Percentiles rank a stretch among this genome's conserved stretches.
These are phyloP conservation scores for Herpetospermum pedunculosum DNA, from an alignment of 306 rosid genomes.

Conservation along the genomic window DNA sequence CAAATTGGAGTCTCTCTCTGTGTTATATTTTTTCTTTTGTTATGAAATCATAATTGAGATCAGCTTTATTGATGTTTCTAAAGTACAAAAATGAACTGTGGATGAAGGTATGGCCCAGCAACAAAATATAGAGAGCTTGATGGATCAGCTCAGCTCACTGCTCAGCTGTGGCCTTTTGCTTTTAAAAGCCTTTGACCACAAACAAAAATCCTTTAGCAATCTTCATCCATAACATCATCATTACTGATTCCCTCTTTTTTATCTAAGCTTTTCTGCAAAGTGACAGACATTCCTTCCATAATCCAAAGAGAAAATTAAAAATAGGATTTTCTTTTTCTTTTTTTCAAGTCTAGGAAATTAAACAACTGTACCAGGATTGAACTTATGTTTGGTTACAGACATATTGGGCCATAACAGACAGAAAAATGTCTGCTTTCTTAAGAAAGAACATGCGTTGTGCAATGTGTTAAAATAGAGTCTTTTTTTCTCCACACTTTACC, in stretches of 20 bases:
- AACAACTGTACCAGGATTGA: neutral
- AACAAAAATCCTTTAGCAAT: neutral
- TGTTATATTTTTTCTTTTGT: neutral
- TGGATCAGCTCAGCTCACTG: neutral
- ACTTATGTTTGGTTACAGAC: conserved; percentile 1
- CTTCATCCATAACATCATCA: conserved; percentile 12
- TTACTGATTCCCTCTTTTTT: conserved; percentile 9
- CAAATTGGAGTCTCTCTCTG: neutral
- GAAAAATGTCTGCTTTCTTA: neutral
- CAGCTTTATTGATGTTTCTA: neutral
- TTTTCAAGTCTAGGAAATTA: neutral
- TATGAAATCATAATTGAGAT: neutral
- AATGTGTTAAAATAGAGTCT: neutral
- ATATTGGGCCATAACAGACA: conserved; percentile 4
- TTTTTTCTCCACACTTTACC: neutral
- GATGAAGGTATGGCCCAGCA: neutral
- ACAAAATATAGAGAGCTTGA: neutral
- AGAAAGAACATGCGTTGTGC: conserved; percentile 1
- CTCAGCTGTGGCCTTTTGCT: neutral
- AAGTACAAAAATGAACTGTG: neutral
- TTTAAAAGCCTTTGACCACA: conserved; percentile 10
- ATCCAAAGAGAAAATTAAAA: neutral
- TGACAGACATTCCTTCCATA: conserved; percentile 13
- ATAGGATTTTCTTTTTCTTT: neutral
- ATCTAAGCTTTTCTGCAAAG: conserved; percentile 6